Evolutionary conservation across 169 alveolate genomes (phyloP), one percentile per base, ranked within the genome.

Genomic region (Plasmodium billcollinsi): DNA sequence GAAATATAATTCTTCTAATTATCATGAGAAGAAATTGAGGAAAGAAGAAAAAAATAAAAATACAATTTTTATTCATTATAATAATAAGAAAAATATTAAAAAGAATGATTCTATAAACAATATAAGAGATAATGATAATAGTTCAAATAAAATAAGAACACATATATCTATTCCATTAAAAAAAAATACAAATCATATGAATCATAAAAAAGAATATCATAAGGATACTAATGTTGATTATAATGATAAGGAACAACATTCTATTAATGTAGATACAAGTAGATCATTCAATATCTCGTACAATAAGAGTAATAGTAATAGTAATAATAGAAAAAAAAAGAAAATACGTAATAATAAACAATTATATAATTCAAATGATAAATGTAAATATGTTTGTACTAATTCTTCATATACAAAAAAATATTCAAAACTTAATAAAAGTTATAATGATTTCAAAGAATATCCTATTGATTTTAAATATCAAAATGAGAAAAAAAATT

Each of bases 101-200:
- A 14, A 56, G 21, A 56, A 56, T 56, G 8, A 56, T 56, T 6
- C 1, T 56, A 15, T 56, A 56, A 56, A 18, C 29, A 56, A 14
- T 15, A 56, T 56, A 56, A 56, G 15, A 56, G 21, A 56, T 39
- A 5, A 39, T 39, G 47, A 39, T 39, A 39, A 39, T 39, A 39
- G 9, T 39, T 39, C 47, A 39, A 39, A 39, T 39, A 39, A 39
- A 39, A 18, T 56, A 14, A 56, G 65, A 56, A 14, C 65, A 9
- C 18, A 14, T 18, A 56, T 56, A 56, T 56, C 65, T 56, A 56
- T 56, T 18, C 65, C 65, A 18, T 56, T 56, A 56, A 56, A 21
- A 18, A 56, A 56, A 6, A 18, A 56, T 56, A 56, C 33, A 12
- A 56, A 56, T 56, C n/a, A 56, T 56, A 56, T 56, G 11, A 21